Evolutionary conservation across 768 basidiomycete species (phyloP), one percentile per base, ranked within the genome.

Genomic region (Hypholoma fasciculare): DNA sequence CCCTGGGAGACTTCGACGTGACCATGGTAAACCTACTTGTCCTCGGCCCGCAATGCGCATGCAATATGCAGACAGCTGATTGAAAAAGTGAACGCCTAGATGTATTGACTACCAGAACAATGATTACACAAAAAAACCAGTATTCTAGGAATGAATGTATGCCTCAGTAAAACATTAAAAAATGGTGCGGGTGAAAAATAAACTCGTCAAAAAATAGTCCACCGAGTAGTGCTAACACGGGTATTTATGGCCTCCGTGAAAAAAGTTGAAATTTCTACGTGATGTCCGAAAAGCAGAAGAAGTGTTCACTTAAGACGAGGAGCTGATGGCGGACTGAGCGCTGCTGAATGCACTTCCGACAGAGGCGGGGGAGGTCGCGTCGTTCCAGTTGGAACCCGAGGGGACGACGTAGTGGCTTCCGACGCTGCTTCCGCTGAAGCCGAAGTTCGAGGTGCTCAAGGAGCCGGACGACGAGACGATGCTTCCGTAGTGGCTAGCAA

Each of bases 371-470:
- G 68, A 69, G 20, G 57, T 54, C 16, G 38, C 36, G 47, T 60
- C 56, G 61, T 65, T 65, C 78, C 80, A 81, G 75, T 80, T 79
- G 61, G 66, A 61, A 58, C 76, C 77, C n/a, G 55, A 49, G 16
- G 72, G 67, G 47, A 73, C 59, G 51, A 78, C 69, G 49, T 67
- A 73, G 61, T 73, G 64, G 54, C 57, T 66, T 14, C 80, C 78
- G 50, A 76, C 54, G 56, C 74, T 69, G 52, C 57, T 59, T 12
- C 78, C 77, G 17, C 57, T 65, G 74, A 80, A 80, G 50, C 73
- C 72, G 54, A 77, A 69, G 64, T 77, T 70, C 56, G 72, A 62
- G 48, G 56, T 64, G 67, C 63, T 74, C 66, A 78, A 63, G 14
- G 72, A 72, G 17, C 74, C 74, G 54, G 78, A 77, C 11, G 61